Percentiles rank a stretch among this genome's conserved stretches.
phyloP scores from a whole-genome alignment of 1,284 basidiomycete species.

The Chondrostereum purpureum region DNA sequence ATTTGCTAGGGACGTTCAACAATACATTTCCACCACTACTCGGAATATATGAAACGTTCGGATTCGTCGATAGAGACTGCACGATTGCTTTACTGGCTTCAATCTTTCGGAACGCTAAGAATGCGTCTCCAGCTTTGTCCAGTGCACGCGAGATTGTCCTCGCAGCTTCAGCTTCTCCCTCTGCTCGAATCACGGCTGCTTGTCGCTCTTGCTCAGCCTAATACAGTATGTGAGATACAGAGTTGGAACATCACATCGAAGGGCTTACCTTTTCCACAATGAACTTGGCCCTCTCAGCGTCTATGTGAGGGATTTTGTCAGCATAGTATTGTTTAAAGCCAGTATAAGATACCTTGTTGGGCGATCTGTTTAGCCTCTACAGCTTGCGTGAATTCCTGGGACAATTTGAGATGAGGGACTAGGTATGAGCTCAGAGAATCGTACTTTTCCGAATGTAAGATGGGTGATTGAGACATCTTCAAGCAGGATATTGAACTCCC shows the following conservation, averaged over 20 bases:
- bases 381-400: slow-evolving; percentile 88
- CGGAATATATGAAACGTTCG: slow-evolving; percentile 87
- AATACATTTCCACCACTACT: slow-evolving; percentile 74
- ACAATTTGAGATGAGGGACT: slow-evolving; percentile 1
- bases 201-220: slow-evolving; percentile 99
- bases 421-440: slow-evolving; percentile 14
- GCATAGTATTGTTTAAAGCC: slow-evolving; percentile 4
- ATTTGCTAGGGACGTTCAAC: slow-evolving; percentile 71
- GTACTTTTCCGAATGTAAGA: slow-evolving; percentile 73
- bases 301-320: slow-evolving; percentile 30
- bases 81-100: slow-evolving; percentile 98
- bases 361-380: slow-evolving; percentile 99
- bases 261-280: slow-evolving; percentile 89
- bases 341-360: slow-evolving; percentile 66
- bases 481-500: slow-evolving; percentile 93
- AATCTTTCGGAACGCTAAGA: slow-evolving; percentile 93
- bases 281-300: slow-evolving; percentile 97
- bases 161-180: slow-evolving; percentile 98
- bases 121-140: slow-evolving; percentile 92
- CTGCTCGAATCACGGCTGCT: slow-evolving; percentile 95
- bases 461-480: slow-evolving; percentile 98
- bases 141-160: slow-evolving; percentile 89
- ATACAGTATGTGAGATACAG: slow-evolving; percentile 10
- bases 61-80: slow-evolving; percentile 69
- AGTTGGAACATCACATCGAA: slow-evolving; percentile 5